phyloP scores from a whole-genome alignment of 176 grass and related monocot genomes.

The Musa schizocarpa region DNA sequence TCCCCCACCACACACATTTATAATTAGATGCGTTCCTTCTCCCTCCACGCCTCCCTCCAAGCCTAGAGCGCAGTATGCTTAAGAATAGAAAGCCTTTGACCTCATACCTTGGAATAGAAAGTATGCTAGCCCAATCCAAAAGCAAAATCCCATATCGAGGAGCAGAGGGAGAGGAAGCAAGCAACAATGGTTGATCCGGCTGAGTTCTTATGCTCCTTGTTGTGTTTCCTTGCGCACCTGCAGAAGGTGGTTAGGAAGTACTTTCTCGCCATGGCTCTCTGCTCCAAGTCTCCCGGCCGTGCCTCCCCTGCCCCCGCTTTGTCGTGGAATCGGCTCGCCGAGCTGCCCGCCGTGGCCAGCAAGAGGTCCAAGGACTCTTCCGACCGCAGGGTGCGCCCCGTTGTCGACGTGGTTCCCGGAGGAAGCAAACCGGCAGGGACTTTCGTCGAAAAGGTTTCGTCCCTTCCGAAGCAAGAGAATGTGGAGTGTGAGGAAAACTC shows the following conservation, averaged over 20 bases:
- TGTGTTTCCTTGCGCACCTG: not conserved
- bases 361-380: not conserved
- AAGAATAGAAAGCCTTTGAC: not conserved
- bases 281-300: not conserved
- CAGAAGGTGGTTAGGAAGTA: not conserved
- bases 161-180: not conserved
- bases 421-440: too few relatives aligned
- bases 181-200: not conserved
- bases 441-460: not conserved
- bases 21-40: too few relatives aligned
- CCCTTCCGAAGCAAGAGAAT: not conserved
- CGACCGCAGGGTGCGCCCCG: not conserved
- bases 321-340: not conserved
- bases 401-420: not conserved
- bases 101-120: not conserved
- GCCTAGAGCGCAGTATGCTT: not conserved
- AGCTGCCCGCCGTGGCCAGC: not conserved
- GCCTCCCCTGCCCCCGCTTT: not conserved
- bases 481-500: too few relatives aligned
- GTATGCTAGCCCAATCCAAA: not conserved
- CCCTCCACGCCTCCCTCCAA: not conserved
- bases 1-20: too few relatives aligned
- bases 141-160: not conserved
- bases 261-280: conserved; percentile 1
- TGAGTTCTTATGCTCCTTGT: not conserved